Base-by-base conservation (phyloP, 495 filamentous ascomycete species). In the Amniculicola lignicola region DNA sequence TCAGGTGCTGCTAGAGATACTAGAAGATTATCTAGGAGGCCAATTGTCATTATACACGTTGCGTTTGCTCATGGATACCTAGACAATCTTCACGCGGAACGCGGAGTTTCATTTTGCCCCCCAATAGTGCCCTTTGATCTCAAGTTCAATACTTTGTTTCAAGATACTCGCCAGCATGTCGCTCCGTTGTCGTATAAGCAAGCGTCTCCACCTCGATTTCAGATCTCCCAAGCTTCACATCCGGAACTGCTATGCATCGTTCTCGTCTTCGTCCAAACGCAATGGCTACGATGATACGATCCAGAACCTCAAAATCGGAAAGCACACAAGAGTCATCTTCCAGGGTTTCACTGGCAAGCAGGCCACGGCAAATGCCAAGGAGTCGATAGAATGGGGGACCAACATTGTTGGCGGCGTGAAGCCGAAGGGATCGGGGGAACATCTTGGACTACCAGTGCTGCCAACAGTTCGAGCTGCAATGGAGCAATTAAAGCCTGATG, bases 361-460 rank as follows among this genome's bases (percentile, higher is more conserved):
- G 73, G 89, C 90, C 6, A 95, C 90, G 4, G 81, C 82, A 46
- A 91, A 95, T 70, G 90, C 87, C 12, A 80, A 83, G 63, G 86
- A 94, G 57, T 90, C 87, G 10, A 67, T 95, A 43, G 83, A 81
- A 63, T 96, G 86, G 79, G 90, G 90, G 3, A 95, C 90, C 29
- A 86, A 87, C 21, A 88, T 96, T 48, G 86, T 95, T 0, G 90
- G 90, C 12, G 90, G 90, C 31, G 87, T 94, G 9, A 90, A 81
- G 43, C 90, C 89, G 0, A 84, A 84, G 1, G 82, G 84, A 25
- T 79, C 82, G 50, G 86, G 85, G 22, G 83, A 89, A 62, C 90
- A 95, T 70, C 74, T 95, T 23, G 88, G 85, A 1, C 75, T 91
- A 25, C 90, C 90, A 0, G 78, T 96, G 2, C 76, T 94, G 12